Percentiles rank a stretch among this genome's conserved stretches.
Conservation (phyloP, 2,329 filamentous ascomycete species). For the Penicillium frequentans region DNA sequence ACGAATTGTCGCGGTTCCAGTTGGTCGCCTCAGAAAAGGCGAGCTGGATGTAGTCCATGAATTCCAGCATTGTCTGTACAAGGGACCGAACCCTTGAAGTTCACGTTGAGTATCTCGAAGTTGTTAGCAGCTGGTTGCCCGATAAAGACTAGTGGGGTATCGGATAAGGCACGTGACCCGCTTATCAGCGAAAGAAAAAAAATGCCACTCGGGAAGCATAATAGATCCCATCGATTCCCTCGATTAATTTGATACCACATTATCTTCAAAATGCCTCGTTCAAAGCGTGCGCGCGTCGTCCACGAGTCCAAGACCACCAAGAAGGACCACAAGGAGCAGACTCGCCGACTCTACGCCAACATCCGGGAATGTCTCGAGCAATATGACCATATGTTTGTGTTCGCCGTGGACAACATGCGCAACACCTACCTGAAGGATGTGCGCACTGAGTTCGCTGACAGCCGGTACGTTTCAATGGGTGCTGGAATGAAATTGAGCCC, state of each 20-base stretch:
- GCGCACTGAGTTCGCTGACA: constrained; percentile 78
- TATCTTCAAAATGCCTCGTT: constrained; percentile 77
- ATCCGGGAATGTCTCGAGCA: constrained; percentile 81
- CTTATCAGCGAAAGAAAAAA: constrained; percentile 41
- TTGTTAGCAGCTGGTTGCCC: constrained; percentile 32
- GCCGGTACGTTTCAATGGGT: constrained; percentile 60
- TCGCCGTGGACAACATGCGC: constrained; percentile 94
- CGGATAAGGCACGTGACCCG: constrained; percentile 41
- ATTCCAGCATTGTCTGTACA: constrained; percentile 72
- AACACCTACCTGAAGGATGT: constrained; percentile 95
- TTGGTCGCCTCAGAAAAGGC: constrained; percentile 83
- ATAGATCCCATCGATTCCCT: constrained; percentile 1
- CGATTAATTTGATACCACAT: constrained; percentile 22
- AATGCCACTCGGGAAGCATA: constrained; percentile 25
- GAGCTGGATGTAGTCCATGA: constrained; percentile 95
- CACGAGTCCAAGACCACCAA: constrained; percentile 90
- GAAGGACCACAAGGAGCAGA: constrained; percentile 86
- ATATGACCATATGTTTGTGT: constrained; percentile 91
- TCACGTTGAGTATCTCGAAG: constrained; percentile 2
- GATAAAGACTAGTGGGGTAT: constrained; percentile 28
- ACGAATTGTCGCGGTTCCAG: constrained; percentile 92
- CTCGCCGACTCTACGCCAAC: constrained; percentile 82
- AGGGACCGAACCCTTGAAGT: not conserved
- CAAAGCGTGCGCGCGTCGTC: constrained; percentile 85
- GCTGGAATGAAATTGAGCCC: not conserved